A percentile compares a stretch with the other conserved stretches of the same genome.
phyloP scores from a whole-genome alignment of 2,329 filamentous ascomycete species.

The Didymosphaeria variabile region DNA sequence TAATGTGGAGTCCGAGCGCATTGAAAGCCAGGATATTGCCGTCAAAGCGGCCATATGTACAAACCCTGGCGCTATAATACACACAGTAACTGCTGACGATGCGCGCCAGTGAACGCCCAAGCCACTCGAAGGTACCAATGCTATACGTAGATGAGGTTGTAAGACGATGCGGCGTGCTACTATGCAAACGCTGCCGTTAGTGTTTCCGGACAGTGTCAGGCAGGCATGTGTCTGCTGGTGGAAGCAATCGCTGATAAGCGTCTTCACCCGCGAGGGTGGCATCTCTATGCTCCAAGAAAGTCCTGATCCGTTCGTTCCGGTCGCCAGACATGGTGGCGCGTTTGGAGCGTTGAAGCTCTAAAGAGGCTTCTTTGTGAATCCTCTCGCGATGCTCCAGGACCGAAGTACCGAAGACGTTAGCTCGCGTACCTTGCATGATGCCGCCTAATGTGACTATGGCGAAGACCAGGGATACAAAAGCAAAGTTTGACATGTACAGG shows the following conservation, averaged over 20 bases:
- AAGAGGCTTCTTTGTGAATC: conserved; percentile 72
- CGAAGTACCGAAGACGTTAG: conserved; percentile 68
- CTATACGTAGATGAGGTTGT: conserved; percentile 11
- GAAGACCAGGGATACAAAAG: conserved; percentile 78
- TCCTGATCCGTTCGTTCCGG: conserved; percentile 70
- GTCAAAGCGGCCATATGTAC: conserved; percentile 27
- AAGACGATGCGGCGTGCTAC: conserved; percentile 9
- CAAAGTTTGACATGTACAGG: conserved; percentile 79
- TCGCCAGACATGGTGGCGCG: conserved; percentile 60
- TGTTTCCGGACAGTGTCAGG: conserved; percentile 52
- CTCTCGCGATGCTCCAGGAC: conserved; percentile 73
- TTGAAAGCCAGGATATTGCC: conserved; percentile 27
- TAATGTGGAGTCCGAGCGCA: conserved; percentile 36
- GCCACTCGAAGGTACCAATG: conserved; percentile 5
- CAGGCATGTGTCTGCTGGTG: conserved; percentile 56
- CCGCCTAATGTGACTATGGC: conserved; percentile 74
- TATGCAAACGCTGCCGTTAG: conserved; percentile 22
- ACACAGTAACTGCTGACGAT: conserved; percentile 30
- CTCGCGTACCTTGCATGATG: conserved; percentile 75
- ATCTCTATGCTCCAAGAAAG: conserved; percentile 71
- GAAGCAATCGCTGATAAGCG: conserved; percentile 56
- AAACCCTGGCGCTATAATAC: conserved; percentile 30
- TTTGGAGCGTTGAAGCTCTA: conserved; percentile 65
- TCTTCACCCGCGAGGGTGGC: conserved; percentile 54
- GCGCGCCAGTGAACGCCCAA: conserved; percentile 20